Evolutionary conservation across 495 filamentous ascomycete genomes (phyloP), one percentile per base, ranked within the genome.

Genomic region (Cudoniella acicularis): DNA sequence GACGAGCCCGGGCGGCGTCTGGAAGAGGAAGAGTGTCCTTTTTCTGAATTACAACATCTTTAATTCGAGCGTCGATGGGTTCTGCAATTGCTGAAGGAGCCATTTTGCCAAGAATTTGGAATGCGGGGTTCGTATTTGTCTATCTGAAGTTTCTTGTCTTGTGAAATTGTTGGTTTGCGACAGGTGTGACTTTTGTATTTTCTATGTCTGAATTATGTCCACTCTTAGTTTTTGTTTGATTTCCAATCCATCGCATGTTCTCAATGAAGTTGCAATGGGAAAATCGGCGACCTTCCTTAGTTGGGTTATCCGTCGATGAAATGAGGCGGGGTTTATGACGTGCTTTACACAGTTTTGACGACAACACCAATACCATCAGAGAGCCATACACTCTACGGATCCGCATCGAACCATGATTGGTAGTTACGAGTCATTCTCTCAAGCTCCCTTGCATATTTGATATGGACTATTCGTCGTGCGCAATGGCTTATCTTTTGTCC

Each of bases 1-100:
- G 75, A 10, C 86, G 79, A 40, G 72, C 71, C 18, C 79, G 75
- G 1, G 83, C 74, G 10, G 77, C 57, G 16, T 69, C 69, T 10
- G 86, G 85, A 17, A 90, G 73, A 4, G 70, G 73, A 0, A 88
- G 76, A 0, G 75, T 84, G 56, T 88, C 82, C 67, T 87, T 90
- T 52, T 73, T 79, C 11, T 79, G 87, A 43, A 77, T 66, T 4
- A 76, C 79, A 11, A 83, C 78, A 63, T 89, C 84, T 49, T 76
- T 73, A 46, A 89, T 87, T 43, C 77, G 70, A 2, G 82, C 71
- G 56, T 80, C 73, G 61, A 87, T 87, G 13, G 85, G 75, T 56
- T 59, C 27, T 50, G 52, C 57, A 17, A 43, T 64, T 53, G 64
- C 64, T 52, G 64, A 67, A 68, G 76, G 57, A 69, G 69, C 45